These are phyloP conservation scores for Kwoniella sp. DNA, from an alignment of 768 basidiomycete genomes.

Conservation along the genomic window DNA sequence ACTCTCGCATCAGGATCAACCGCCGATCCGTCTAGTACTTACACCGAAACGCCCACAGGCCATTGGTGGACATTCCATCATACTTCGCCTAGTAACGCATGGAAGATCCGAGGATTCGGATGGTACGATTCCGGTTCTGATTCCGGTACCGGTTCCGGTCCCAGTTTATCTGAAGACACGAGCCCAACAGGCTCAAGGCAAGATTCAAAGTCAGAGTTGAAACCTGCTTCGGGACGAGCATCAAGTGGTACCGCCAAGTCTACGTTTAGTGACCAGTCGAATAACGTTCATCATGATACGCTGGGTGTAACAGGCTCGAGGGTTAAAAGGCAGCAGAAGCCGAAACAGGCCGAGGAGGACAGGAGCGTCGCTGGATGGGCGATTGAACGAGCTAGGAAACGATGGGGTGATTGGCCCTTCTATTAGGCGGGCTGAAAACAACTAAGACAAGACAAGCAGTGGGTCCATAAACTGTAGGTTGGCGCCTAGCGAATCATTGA, in stretches of 20 bases:
- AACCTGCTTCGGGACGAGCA: too few relatives aligned
- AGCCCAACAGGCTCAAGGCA: not conserved
- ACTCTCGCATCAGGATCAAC: not conserved
- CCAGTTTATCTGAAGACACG: too few relatives aligned
- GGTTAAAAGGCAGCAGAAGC: not conserved
- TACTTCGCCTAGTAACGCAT: not conserved
- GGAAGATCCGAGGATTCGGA: constrained; percentile 14
- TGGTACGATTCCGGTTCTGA: constrained; percentile 6
- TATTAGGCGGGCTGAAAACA: not conserved
- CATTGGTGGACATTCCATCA: constrained; percentile 19
- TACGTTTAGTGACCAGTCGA: too few relatives aligned
- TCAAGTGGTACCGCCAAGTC: too few relatives aligned
- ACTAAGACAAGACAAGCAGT: too few relatives aligned
- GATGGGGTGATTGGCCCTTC: constrained; percentile 18
- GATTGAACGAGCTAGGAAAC: constrained; percentile 2
- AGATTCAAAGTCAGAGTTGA: not conserved
- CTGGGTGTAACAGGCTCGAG: too few relatives aligned
- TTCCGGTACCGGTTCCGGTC: too few relatives aligned
- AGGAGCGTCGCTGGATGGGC: constrained; percentile 17
- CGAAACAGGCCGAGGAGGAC: constrained; percentile 2
- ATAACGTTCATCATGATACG: too few relatives aligned
- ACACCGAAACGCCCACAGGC: not conserved
- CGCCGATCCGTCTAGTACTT: not conserved
- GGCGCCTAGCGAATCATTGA: too few relatives aligned
- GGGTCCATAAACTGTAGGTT: too few relatives aligned